Percentiles rank a stretch among this genome's conserved stretches.
These are phyloP conservation scores for Paramecium primaurelia DNA, from an alignment of 73 alveolate genomes.

Conservation along the genomic window DNA sequence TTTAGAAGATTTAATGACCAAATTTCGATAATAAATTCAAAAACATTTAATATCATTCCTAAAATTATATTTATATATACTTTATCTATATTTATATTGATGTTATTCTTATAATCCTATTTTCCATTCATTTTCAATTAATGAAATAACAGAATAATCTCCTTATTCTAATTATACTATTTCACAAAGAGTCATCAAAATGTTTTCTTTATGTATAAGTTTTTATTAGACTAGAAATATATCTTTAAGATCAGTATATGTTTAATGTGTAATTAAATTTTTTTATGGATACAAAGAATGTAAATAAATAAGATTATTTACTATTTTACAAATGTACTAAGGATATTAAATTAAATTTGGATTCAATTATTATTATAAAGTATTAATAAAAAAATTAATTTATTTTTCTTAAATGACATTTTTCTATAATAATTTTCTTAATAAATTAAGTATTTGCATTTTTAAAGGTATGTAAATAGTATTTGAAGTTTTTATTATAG, in stretches of 20 bases:
- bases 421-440: background rate
- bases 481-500: background rate
- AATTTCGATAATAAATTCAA: background rate
- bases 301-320: background rate
- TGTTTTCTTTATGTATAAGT: background rate
- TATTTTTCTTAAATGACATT: background rate
- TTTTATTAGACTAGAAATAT: background rate
- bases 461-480: background rate
- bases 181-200: background rate
- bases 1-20: background rate
- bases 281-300: background rate
- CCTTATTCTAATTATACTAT: background rate
- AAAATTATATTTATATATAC: background rate
- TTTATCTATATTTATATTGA: background rate
- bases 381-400: background rate
- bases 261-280: background rate
- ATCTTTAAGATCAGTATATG: background rate
- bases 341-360: background rate
- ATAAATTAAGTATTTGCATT: background rate
- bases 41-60: background rate
- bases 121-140: background rate
- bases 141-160: background rate
- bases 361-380: background rate
- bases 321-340: background rate
- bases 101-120: background rate